Base-by-base conservation (phyloP, 164 flowering plant species). In the Hamamelis virginiana region DNA sequence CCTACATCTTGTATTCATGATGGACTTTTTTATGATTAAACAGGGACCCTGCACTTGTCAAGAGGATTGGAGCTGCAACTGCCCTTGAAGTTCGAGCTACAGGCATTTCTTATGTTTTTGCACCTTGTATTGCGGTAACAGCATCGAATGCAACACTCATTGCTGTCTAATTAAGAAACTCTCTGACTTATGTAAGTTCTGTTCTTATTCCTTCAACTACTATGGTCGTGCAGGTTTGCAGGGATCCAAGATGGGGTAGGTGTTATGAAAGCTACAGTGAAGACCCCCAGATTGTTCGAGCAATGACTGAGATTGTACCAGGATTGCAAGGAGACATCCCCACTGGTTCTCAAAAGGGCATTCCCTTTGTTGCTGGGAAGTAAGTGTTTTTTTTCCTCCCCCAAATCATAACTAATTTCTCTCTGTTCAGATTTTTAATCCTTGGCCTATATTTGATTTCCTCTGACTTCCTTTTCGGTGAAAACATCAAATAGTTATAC, bases 71-170 rank as follows among this genome's bases (percentile, higher is more conserved):
- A 9, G 77, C 65, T 22, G 84, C 82, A 46, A 81, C 84, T 33
- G 84, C 84, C 18, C 69, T 74, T 44, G 84, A 81, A 76, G 77
- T 66, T 43, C 72, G 81, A 45, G 81, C 81, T 11, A 78, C 81
- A 1, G 78, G 78, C 70, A 74, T 78, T 63, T 79, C 69, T 21
- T 82, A 82, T 69, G 78, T 43, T 44, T 84, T 82, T 63, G 84
- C 87, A 19, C 85, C 85, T 38, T 84, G 85, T 63, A 76, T 82
- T n/a, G 84, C 84, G 69, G 88, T 79, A 77, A n/a, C n/a, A n/a
- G 53, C 10, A 22, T 9, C 14, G 12, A 59, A 59, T 9, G 0
- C 5, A 59, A 14, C 38, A 57, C 10, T 22, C 13, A 25, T 1
- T 11, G 5, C 14, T 55, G 59, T 53, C n/a, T n/a, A n/a, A n/a